These are phyloP conservation scores for Sporobolomyces roseus DNA, from an alignment of 768 basidiomycete genomes.

Conservation along the genomic window DNA sequence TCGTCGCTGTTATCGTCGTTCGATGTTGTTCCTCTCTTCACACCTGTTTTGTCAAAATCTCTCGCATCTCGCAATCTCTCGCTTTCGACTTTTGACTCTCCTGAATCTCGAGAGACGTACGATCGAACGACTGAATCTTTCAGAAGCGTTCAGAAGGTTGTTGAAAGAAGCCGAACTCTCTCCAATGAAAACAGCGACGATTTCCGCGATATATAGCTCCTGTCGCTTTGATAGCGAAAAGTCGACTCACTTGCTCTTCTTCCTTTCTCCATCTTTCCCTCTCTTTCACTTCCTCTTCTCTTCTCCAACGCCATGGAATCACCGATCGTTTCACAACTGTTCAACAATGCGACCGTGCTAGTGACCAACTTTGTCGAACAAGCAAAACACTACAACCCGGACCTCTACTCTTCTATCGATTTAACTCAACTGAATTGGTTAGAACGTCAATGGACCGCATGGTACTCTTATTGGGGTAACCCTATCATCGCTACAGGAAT, in stretches of 20 bases:
- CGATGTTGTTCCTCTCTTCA: not conserved
- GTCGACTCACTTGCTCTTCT: not conserved
- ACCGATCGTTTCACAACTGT: constrained; percentile 24
- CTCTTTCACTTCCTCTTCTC: not conserved
- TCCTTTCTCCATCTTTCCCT: not conserved
- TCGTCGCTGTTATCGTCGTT: no score
- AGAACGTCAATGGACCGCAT: constrained; percentile 61
- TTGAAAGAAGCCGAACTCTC: no score
- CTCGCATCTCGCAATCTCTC: no score
- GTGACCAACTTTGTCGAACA: constrained; percentile 25
- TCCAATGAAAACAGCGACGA: constrained; percentile 2
- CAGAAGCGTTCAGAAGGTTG: not conserved
- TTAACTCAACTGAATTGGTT: constrained; percentile 45
- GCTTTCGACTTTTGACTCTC: no score
- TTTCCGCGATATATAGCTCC: not conserved
- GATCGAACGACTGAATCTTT: not conserved
- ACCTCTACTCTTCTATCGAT: constrained; percentile 48
- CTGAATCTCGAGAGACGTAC: no score
- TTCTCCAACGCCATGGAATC: constrained; percentile 11
- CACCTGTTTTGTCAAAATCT: not conserved
- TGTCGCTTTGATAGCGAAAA: no score
- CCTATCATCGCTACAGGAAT: constrained; percentile 89
- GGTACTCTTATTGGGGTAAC: constrained; percentile 83
- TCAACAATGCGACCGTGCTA: constrained; percentile 28
- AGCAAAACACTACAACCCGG: constrained; percentile 16